A percentile compares a stretch with the other conserved stretches of the same genome.
These are phyloP conservation scores for Ophiosphaerella narmari DNA, from an alignment of 2,329 filamentous ascomycete genomes.

Conservation along the genomic window DNA sequence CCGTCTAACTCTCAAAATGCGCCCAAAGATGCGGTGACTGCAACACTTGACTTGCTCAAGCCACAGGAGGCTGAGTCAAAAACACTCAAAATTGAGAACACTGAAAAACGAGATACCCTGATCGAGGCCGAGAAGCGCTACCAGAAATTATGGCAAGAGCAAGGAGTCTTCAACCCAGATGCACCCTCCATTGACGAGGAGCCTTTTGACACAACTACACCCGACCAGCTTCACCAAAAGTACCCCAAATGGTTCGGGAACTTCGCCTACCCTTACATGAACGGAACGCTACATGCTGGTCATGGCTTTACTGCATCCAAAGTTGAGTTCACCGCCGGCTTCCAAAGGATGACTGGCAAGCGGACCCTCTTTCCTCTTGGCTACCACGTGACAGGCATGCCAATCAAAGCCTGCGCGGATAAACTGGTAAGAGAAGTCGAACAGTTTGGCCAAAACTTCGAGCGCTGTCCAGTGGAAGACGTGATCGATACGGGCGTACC, in stretches of 20 bases:
- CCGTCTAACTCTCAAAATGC: constrained; percentile 31
- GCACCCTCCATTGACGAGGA: constrained; percentile 80
- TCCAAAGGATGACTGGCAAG: constrained; percentile 89
- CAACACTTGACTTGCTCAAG: constrained; percentile 60
- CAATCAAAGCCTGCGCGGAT: constrained; percentile 93
- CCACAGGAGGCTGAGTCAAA: constrained; percentile 61
- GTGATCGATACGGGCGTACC: constrained; percentile 53
- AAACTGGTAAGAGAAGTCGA: constrained; percentile 90
- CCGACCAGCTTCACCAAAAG: constrained; percentile 76
- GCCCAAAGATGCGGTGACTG: constrained; percentile 52
- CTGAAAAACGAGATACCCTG: constrained; percentile 83
- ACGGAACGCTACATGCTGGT: constrained; percentile 73
- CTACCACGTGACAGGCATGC: constrained; percentile 94
- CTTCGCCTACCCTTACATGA: constrained; percentile 64
- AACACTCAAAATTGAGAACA: constrained; percentile 71
- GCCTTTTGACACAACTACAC: constrained; percentile 72
- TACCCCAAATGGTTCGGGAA: constrained; percentile 90
- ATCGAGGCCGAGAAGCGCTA: constrained; percentile 89
- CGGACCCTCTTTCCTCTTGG: constrained; percentile 85
- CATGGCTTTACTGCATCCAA: constrained; percentile 93
- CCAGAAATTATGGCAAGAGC: constrained; percentile 80
- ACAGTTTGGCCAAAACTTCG: constrained; percentile 85
- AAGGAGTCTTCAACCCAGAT: constrained; percentile 80
- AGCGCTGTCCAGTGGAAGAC: constrained; percentile 62
- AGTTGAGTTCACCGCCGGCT: constrained; percentile 88